phyloP scores from a whole-genome alignment of 768 basidiomycete genomes.

The Lactarius deliciosus region DNA sequence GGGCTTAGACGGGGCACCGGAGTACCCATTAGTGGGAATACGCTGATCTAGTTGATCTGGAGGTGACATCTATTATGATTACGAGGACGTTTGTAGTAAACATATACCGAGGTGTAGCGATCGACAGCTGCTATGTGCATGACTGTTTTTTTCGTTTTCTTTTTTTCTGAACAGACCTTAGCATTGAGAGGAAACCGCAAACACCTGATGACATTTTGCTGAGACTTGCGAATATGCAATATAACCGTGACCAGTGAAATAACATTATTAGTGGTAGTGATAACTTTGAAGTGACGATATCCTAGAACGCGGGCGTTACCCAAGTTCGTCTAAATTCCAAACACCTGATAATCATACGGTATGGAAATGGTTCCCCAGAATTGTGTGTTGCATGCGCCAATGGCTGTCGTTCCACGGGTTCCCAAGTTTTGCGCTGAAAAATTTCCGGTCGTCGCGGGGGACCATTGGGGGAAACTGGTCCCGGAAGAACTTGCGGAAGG shows the following conservation, averaged over 20 bases:
- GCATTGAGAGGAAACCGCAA: too few relatives aligned
- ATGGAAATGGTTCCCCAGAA: conserved; percentile 64
- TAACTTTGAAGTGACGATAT: neutral
- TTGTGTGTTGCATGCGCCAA: conserved; percentile 59
- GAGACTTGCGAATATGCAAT: neutral
- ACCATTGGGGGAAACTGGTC: conserved; percentile 50
- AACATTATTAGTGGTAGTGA: neutral
- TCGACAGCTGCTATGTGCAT: too few relatives aligned
- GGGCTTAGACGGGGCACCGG: neutral
- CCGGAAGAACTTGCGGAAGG: conserved; percentile 52
- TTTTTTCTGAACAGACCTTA: too few relatives aligned
- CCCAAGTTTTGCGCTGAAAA: conserved; percentile 64
- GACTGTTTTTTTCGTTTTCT: too few relatives aligned
- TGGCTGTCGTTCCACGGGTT: conserved; percentile 48
- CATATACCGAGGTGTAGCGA: too few relatives aligned
- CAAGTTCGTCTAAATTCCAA: conserved; percentile 18
- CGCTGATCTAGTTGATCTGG: neutral
- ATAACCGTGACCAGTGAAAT: neutral
- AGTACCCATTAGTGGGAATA: neutral
- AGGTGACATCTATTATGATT: neutral
- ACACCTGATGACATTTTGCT: too few relatives aligned
- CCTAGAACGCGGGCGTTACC: neutral
- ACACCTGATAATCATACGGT: conserved; percentile 73
- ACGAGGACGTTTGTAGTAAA: neutral
- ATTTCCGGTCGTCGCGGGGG: conserved; percentile 47